These are phyloP conservation scores for Cryptococcus hybrid DNA, from an alignment of 1,284 basidiomycete genomes.

Conservation along the genomic window DNA sequence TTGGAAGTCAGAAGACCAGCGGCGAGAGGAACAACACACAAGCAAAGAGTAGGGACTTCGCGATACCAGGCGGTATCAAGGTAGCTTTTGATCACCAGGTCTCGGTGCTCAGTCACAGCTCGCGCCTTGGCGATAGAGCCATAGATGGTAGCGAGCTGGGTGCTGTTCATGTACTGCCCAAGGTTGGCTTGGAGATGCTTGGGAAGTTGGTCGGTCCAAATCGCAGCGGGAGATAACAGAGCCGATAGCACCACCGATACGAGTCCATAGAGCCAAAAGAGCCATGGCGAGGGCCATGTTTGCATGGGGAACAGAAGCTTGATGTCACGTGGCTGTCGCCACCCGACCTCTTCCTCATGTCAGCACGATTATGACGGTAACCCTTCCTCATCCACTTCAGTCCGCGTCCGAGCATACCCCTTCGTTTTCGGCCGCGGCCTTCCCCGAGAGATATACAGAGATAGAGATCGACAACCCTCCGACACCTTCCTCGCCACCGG, in stretches of 20 bases:
- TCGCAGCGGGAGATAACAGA: conserved; percentile 34
- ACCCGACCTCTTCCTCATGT: too few relatives aligned
- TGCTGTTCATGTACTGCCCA: conserved; percentile 12
- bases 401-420: too few relatives aligned
- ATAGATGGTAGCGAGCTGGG: conserved; percentile 23
- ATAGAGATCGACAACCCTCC: too few relatives aligned
- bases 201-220: conserved; percentile 40
- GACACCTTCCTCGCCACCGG: too few relatives aligned
- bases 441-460: too few relatives aligned
- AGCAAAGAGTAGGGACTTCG: conserved; percentile 26
- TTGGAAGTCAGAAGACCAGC: conserved; percentile 26
- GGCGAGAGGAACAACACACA: conserved; percentile 17
- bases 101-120: conserved; percentile 16
- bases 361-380: too few relatives aligned
- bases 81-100: conserved; percentile 29
- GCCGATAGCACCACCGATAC: conserved; percentile 42
- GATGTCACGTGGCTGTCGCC: neutral
- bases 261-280: conserved; percentile 41
- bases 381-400: too few relatives aligned
- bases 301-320: conserved; percentile 44
- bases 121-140: conserved; percentile 23
- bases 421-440: too few relatives aligned
- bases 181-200: conserved; percentile 15
- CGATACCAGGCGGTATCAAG: conserved; percentile 26
- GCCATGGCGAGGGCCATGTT: conserved; percentile 45